A percentile compares a stretch with the other conserved stretches of the same genome.
These are phyloP conservation scores for Thyridium curvatum DNA, from an alignment of 2,329 filamentous ascomycete species.

Conservation along the genomic window DNA sequence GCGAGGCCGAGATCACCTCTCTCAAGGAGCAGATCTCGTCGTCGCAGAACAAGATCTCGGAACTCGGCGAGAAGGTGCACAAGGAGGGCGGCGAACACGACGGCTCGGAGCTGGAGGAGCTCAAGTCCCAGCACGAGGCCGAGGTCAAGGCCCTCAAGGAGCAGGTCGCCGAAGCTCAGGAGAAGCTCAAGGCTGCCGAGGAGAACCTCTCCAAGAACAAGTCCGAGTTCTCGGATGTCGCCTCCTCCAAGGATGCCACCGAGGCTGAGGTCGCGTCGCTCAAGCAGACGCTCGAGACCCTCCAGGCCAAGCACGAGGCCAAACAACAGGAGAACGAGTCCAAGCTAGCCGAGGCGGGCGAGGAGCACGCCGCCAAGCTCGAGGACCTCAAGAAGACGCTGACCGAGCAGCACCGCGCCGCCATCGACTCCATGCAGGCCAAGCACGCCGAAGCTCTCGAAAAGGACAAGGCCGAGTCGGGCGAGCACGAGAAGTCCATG, in stretches of 20 bases:
- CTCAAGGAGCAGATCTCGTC: slow-evolving; percentile 50
- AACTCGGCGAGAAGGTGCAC: slow-evolving; percentile 46
- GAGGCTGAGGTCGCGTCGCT: slow-evolving; percentile 40
- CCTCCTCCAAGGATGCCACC: slow-evolving; percentile 40
- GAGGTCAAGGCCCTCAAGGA: slow-evolving; percentile 39
- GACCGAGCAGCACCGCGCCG: slow-evolving; percentile 41
- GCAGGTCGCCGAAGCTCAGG: slow-evolving; percentile 39
- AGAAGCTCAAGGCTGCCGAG: slow-evolving; percentile 46
- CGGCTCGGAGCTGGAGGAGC: slow-evolving; percentile 34
- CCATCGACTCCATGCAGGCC: slow-evolving; percentile 43
- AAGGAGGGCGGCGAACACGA: slow-evolving; percentile 28
- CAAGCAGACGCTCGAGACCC: slow-evolving; percentile 42
- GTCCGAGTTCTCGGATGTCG: slow-evolving; percentile 39
- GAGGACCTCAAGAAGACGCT: slow-evolving; percentile 43
- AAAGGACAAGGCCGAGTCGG: slow-evolving; percentile 34
- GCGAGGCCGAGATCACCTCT: slow-evolving; percentile 50
- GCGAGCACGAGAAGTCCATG: slow-evolving; percentile 42
- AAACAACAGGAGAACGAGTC: slow-evolving; percentile 29
- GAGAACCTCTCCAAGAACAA: slow-evolving; percentile 44
- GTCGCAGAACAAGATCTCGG: slow-evolving; percentile 48
- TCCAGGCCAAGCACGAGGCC: slow-evolving; percentile 32
- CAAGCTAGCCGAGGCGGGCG: slow-evolving; percentile 28
- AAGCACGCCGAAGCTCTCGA: slow-evolving; percentile 45
- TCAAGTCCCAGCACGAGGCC: slow-evolving; percentile 44
- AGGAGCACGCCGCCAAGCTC: slow-evolving; percentile 43